Conservation (phyloP, 371 early-diverging fungal genomes). For the Mortierella sp. region DNA sequence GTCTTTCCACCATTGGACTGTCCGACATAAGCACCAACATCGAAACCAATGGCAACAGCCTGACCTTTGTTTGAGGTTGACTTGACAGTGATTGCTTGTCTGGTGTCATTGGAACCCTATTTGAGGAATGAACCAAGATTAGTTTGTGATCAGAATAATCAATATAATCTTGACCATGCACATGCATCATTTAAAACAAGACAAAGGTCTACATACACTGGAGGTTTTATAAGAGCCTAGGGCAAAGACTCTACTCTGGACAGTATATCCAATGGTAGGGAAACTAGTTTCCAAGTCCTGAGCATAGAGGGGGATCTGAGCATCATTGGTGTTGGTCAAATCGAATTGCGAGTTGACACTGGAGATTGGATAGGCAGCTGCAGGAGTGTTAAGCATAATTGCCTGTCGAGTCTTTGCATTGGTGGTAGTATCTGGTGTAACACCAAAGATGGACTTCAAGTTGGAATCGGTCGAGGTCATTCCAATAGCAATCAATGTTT, state of each 20-base stretch:
- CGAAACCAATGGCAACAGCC: conserved; percentile 39
- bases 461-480: conserved; percentile 14
- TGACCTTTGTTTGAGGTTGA: conserved; percentile 18
- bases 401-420: conserved; percentile 8
- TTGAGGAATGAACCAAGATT: neutral
- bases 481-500: conserved; percentile 31
- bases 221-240: neutral
- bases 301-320: conserved; percentile 17
- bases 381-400: conserved; percentile 12
- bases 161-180: neutral
- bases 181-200: neutral
- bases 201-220: neutral
- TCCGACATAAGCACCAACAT: too few relatives aligned
- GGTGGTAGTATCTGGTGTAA: conserved; percentile 8
- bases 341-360: conserved; percentile 26
- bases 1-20: too few relatives aligned
- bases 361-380: conserved; percentile 16
- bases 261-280: neutral
- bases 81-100: conserved; percentile 18
- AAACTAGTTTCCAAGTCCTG: neutral
- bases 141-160: neutral
- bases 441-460: conserved; percentile 15
- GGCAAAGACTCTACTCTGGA: neutral
- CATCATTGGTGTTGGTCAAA: conserved; percentile 19
- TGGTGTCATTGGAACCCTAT: conserved; percentile 8